phyloP scores from a whole-genome alignment of 169 alveolate genomes.

The Amoebophrya sp. region DNA sequence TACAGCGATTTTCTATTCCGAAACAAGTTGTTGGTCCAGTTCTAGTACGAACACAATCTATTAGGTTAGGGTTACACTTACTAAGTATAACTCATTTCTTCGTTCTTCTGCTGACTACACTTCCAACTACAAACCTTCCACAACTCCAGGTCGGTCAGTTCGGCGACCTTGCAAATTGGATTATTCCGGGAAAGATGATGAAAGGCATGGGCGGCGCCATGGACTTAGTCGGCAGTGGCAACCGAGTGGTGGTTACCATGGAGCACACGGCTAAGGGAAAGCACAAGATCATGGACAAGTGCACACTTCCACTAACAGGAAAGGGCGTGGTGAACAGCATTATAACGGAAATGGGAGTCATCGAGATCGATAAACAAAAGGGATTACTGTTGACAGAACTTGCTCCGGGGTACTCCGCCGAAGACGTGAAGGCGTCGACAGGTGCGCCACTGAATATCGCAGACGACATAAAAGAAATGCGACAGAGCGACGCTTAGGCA shows the following conservation, averaged over 20 bases:
- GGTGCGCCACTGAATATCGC: not conserved
- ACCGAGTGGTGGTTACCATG: not conserved
- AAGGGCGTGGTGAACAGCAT: not conserved
- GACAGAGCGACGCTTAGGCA: too few relatives aligned
- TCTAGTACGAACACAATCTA: too few relatives aligned
- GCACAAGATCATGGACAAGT: not conserved
- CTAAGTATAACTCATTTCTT: too few relatives aligned
- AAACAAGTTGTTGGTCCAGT: too few relatives aligned
- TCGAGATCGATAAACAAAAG: not conserved
- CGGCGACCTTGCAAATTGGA: not conserved
- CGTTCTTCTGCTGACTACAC: too few relatives aligned
- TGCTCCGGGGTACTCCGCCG: not conserved
- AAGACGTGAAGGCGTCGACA: not conserved
- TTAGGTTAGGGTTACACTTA: too few relatives aligned
- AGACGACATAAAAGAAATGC: not conserved
- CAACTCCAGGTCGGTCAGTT: not conserved
- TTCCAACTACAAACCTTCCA: too few relatives aligned
- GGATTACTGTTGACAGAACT: not conserved
- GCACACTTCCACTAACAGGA: not conserved
- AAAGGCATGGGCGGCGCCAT: slow-evolving; percentile 16
- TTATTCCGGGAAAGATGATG: not conserved
- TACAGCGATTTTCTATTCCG: too few relatives aligned
- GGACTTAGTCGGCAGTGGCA: not conserved
- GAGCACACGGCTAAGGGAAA: slow-evolving; percentile 21
- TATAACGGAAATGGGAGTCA: not conserved